Conservation (phyloP, 805 yeast species). For the Blastobotrys terrestris region DNA sequence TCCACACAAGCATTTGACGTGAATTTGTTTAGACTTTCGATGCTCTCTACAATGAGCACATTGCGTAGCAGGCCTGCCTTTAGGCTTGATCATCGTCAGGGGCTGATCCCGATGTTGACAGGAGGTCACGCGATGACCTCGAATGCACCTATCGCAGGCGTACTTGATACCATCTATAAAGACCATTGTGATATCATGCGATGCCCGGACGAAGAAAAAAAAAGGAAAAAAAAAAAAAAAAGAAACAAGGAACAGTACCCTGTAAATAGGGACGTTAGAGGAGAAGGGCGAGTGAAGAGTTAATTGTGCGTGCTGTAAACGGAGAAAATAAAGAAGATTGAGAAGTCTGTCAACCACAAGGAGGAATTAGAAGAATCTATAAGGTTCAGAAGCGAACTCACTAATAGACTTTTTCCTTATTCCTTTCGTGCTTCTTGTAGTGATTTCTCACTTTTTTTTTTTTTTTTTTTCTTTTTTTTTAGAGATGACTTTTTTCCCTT, state of each 20-base stretch:
- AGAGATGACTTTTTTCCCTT: background rate
- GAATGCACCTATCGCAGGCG: constrained; percentile 84
- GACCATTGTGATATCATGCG: constrained; percentile 53
- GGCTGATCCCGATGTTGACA: constrained; percentile 92
- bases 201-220: background rate
- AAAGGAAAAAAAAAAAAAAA: background rate
- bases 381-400: background rate
- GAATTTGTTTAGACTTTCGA: constrained; percentile 22
- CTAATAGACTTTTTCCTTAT: background rate
- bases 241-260: background rate
- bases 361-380: background rate
- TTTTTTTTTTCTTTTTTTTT: too few species aligned
- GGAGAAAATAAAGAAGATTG: background rate
- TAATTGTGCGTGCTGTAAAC: background rate
- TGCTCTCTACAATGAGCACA: constrained; percentile 61
- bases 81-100: constrained; percentile 87
- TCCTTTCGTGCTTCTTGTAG: background rate
- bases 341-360: background rate
- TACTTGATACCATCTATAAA: constrained; percentile 87
- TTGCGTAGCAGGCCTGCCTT: constrained; percentile 93
- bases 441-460: background rate
- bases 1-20: constrained; percentile 32
- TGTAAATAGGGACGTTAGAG: background rate
- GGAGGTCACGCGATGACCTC: constrained; percentile 94
- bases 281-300: background rate